Base-by-base conservation (phyloP, 768 basidiomycete species). In the Melanogaster broomeanus region DNA sequence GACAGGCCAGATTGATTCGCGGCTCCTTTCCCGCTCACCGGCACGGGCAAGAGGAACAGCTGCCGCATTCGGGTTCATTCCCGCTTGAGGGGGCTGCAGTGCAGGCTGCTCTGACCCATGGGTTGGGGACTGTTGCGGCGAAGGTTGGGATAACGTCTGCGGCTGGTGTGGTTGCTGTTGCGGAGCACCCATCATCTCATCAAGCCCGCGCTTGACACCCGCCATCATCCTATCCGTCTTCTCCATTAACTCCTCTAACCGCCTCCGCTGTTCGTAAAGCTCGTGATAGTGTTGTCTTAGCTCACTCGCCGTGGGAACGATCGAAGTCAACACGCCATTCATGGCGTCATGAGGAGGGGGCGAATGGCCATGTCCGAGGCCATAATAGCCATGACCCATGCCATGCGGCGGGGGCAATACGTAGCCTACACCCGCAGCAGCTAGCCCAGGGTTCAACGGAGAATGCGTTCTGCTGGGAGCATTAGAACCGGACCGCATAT, bases 401-500 rank as follows among this genome's bases (percentile, higher is more conserved):
- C 61, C 53, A 61, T 71, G 74, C 6, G 73, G 72, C 6, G 74
- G 63, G 6, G 76, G 75, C 0, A 77, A 62, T 31, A 74, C 64
- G 59, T 79, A 78, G 30, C 75, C 74, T 44, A 71, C 67, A 22
- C 69, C 67, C 40, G 67, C 49, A 39, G 61, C 69, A 48, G 65
- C 60, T 31, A 72, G 64, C 50, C 74, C 76, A 56, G 78, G 82
- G 46, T 78, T 79, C 61, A 84, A 66, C 42, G 87, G 87, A 40
- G 87, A 87, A 65, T 89, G 87, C 45, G 86, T 85, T 59, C 86
- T 73, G 67, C 84, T 88, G 6, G 87, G 87, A 22, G 82, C 83
- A 55, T 80, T 76, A 42, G 81, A 85, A 50, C 83, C 77, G 21
- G 85, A 80, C 59, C 85, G 77, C 58, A 85, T 72, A 67, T 86